Evolutionary conservation across 2,329 filamentous ascomycete genomes (phyloP), one percentile per base, ranked within the genome.

Genomic region (Colletotrichum orchidophilum): DNA sequence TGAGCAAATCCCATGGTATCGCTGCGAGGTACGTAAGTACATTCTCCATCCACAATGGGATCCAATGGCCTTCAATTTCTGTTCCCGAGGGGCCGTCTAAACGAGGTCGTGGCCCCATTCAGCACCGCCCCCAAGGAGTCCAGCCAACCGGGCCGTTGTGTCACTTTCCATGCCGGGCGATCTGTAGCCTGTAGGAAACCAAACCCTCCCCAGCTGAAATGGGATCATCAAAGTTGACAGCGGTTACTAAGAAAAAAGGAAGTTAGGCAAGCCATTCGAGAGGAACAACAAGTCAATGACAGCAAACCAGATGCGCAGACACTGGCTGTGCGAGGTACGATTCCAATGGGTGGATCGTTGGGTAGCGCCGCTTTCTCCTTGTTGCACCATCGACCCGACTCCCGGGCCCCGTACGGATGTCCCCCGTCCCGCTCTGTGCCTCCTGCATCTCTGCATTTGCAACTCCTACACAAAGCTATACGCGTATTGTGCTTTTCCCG

Each of bases 131-230:
- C 63, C 35, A 57, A 18, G 42, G 27, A 33, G 33, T 52, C 66
- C 33, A 46, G 53, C 27, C 62, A 49, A 54, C 24, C 60, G 52
- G 46, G 24, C 59, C 31, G 26, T 53, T 27, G 52, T 60, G 35
- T 8, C 24, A 46, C 18, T 29, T 15, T 21, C 11, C 9, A 21
- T 50, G 39, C 31, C n/a, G 27, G 24, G n/a, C 49, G 65, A 55
- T 46, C 59, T n/a, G 27, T 50, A 31, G 13, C 39, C 18, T 9
- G n/a, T 31, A 49, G 33, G 49, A 66, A 50, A 1, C 9, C 15
- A 18, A 42, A 18, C 67, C 67, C n/a, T 70, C 52, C 54, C 31
- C 63, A 70, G 63, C 67, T 70, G 63, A 66, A 70, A 60, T 49
- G 31, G 59, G 35, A 57, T 18, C 59, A 2, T 27, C 39, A 26